These are phyloP conservation scores for Pinus taeda DNA, from an alignment of 75 land plant species.

Conservation along the genomic window DNA sequence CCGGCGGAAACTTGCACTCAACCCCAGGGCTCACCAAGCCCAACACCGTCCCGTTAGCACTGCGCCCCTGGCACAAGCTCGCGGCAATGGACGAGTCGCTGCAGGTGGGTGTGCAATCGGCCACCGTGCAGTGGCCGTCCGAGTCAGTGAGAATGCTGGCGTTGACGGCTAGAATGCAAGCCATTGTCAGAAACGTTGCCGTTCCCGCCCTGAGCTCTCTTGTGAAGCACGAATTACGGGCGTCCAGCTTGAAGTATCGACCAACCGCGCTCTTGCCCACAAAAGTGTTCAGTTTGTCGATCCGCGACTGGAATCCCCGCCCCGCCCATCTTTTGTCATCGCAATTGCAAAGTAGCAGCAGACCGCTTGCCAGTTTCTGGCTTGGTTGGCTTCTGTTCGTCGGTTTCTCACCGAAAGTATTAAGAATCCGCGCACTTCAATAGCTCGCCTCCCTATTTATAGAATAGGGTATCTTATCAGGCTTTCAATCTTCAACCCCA, in stretches of 20 bases:
- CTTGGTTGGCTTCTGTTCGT: too few species aligned
- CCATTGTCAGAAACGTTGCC: constrained; percentile 53
- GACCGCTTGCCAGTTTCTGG: too few species aligned
- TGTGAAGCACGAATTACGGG: constrained; percentile 31
- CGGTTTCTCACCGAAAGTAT: too few species aligned
- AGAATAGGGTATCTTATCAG: too few species aligned
- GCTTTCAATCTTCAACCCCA: too few species aligned
- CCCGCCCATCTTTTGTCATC: not conserved
- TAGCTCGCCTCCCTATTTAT: too few species aligned
- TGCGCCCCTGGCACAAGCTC: constrained; percentile 20
- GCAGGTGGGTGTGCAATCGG: constrained; percentile 23
- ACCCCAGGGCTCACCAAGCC: constrained; percentile 33
- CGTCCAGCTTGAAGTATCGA: constrained; percentile 32
- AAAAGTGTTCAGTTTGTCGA: constrained; percentile 19
- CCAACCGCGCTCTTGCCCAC: constrained; percentile 26
- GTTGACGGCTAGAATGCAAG: constrained; percentile 54
- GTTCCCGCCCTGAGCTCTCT: constrained; percentile 48
- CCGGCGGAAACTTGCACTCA: constrained; percentile 66
- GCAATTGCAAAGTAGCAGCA: too few species aligned
- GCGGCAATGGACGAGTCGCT: not conserved
- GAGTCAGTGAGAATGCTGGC: constrained; percentile 60
- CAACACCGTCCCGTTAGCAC: constrained; percentile 11
- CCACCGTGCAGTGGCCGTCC: constrained; percentile 32
- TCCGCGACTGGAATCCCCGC: not conserved
- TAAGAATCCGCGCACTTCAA: too few species aligned